Percentiles rank a stretch among this genome's conserved stretches.
phyloP scores from a whole-genome alignment of 108 stramenopile species.

The Seminavis robusta region DNA sequence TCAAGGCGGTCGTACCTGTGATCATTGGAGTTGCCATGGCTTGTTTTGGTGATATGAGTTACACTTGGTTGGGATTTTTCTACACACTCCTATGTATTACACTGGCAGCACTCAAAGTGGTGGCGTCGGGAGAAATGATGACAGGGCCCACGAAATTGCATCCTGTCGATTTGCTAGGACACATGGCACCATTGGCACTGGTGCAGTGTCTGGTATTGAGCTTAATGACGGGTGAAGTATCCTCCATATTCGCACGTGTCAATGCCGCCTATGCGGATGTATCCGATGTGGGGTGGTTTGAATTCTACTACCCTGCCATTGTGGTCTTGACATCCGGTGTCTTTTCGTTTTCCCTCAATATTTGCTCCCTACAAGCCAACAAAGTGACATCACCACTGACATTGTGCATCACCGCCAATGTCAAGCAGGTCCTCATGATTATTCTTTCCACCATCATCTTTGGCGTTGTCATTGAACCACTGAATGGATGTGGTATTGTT shows the following conservation, averaged over 20 bases:
- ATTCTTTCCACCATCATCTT: conserved; percentile 53
- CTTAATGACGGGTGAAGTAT: conserved; percentile 59
- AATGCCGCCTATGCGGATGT: too few species aligned
- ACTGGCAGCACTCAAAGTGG: conserved; percentile 69
- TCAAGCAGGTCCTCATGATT: conserved; percentile 86
- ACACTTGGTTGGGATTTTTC: conserved; percentile 56
- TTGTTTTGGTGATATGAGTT: conserved; percentile 67
- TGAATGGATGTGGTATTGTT: conserved; percentile 66
- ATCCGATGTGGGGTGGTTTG: too few species aligned
- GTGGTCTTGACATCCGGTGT: conserved; percentile 59
- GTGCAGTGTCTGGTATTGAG: conserved; percentile 50
- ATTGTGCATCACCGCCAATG: conserved; percentile 85
- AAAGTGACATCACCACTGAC: conserved; percentile 85
- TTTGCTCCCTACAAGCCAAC: conserved; percentile 79
- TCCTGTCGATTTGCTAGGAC: conserved; percentile 71
- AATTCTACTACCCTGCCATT: conserved; percentile 35
- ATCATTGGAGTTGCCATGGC: conserved; percentile 73
- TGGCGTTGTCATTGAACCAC: conserved; percentile 32
- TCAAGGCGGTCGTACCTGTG: conserved; percentile 60
- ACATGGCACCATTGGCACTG: conserved; percentile 84
- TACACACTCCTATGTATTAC: conserved; percentile 53
- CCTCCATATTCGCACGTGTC: conserved; percentile 31
- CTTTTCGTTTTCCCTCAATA: conserved; percentile 74
- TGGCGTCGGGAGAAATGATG: conserved; percentile 69
- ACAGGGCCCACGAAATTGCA: conserved; percentile 71